Conservation (phyloP, 495 filamentous ascomycete species). For the Hamigera avellanea region DNA sequence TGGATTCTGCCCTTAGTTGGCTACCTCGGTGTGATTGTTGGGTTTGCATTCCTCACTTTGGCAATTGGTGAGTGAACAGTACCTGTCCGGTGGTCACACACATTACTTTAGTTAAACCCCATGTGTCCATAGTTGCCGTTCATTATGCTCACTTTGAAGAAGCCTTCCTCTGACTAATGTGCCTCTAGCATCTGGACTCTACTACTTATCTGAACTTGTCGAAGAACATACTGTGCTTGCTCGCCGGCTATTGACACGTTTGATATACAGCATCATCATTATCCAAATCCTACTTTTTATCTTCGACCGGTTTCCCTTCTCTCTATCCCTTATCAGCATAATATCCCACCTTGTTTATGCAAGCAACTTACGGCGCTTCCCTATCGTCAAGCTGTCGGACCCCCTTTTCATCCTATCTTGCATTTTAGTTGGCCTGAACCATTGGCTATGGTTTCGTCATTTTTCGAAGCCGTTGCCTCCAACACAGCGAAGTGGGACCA, state of each 20-base stretch:
- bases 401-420: conserved; percentile 82
- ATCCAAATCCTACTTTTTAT: conserved; percentile 63
- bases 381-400: conserved; percentile 78
- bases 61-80: conserved; percentile 63
- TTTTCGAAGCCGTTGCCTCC: conserved; percentile 52
- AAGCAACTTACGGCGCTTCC: conserved; percentile 80
- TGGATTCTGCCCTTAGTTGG: conserved; percentile 87
- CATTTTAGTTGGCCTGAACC: conserved; percentile 77
- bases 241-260: conserved; percentile 65
- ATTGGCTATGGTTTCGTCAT: conserved; percentile 92
- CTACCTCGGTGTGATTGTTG: conserved; percentile 75
- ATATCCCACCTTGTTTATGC: conserved; percentile 77
- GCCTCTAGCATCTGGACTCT: conserved; percentile 74
- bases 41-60: conserved; percentile 87
- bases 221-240: conserved; percentile 94
- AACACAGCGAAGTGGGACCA: conserved; percentile 12
- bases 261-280: conserved; percentile 77
- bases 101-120: too few species aligned
- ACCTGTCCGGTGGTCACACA: neutral
- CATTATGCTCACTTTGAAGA: neutral
- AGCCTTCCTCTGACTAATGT: conserved; percentile 5
- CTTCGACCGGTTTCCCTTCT: conserved; percentile 75
- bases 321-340: conserved; percentile 62
- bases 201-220: conserved; percentile 95
- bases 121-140: too few species aligned